phyloP scores from a whole-genome alignment of 2,329 filamentous ascomycete genomes.

The Trichoderma simmonsii region DNA sequence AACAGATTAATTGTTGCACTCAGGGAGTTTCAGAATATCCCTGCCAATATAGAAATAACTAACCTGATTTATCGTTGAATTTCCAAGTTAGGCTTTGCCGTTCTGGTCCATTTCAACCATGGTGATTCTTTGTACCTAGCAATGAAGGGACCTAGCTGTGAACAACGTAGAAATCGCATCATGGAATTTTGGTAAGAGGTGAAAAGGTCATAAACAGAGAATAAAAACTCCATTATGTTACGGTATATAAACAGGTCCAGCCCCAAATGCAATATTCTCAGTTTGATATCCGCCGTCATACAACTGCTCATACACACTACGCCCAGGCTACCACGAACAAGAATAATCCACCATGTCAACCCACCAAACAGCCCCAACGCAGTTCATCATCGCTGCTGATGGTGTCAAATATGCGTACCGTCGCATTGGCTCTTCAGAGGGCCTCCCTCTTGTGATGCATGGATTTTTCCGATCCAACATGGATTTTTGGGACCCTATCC shows the following conservation, averaged over 20 bases:
- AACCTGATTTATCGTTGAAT: not conserved
- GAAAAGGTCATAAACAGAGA: not conserved
- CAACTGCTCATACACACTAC: not conserved
- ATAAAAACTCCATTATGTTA: not conserved
- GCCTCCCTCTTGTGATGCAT: not conserved
- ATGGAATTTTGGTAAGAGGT: not conserved
- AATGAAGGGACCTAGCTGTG: not conserved
- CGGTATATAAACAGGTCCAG: not conserved
- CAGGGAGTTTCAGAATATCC: not conserved
- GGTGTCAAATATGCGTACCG: not conserved
- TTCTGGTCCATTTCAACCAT: not conserved
- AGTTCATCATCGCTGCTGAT: not conserved
- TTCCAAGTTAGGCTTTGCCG: not conserved
- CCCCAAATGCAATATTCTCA: not conserved
- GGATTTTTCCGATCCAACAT: not conserved
- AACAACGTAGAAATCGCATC: not conserved
- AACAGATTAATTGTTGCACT: not conserved
- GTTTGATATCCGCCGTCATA: not conserved
- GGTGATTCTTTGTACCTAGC: not conserved
- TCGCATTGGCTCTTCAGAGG: not conserved
- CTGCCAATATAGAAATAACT: not conserved
- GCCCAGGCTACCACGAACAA: not conserved
- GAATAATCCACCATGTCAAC: not conserved
- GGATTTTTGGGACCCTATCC: slow-evolving; percentile 6
- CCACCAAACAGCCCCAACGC: not conserved